Conservation (phyloP, 2,329 filamentous ascomycete species). For the Colletotrichum sp. region DNA sequence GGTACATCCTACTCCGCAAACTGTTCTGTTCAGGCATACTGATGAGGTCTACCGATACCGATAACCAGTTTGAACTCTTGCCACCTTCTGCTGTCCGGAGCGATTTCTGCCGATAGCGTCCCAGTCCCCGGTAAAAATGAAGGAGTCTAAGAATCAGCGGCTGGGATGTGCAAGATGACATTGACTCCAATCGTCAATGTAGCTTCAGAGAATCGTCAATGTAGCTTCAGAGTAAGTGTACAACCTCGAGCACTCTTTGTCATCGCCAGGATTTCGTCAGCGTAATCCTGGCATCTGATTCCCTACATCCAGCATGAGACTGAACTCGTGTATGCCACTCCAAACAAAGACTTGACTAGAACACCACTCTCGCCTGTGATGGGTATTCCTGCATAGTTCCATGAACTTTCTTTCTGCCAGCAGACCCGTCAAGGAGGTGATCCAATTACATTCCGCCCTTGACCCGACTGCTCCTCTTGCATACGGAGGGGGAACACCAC, state of each 20-base stretch:
- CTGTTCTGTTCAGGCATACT: neutral
- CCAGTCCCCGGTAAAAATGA: accelerated
- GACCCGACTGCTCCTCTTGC: neutral
- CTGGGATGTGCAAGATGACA: neutral
- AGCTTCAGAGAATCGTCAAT: neutral
- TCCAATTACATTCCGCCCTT: neutral
- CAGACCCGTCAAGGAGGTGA: neutral
- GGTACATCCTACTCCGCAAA: neutral
- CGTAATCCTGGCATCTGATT: neutral
- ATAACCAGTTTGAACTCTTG: neutral
- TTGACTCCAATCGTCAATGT: neutral
- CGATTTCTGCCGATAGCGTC: neutral
- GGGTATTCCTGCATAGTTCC: neutral
- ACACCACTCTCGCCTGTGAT: neutral
- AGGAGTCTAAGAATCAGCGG: neutral
- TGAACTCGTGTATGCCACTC: neutral
- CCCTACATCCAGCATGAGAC: neutral
- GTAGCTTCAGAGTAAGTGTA: neutral
- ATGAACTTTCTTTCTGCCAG: neutral
- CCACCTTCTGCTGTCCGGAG: neutral
- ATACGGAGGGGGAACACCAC: neutral
- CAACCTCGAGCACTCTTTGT: neutral
- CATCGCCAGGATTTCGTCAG: neutral
- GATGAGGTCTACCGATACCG: neutral
- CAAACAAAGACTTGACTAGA: neutral